Conservation (phyloP, 148 eudicot genomes). For the Amaranthus hypochondriacus region DNA sequence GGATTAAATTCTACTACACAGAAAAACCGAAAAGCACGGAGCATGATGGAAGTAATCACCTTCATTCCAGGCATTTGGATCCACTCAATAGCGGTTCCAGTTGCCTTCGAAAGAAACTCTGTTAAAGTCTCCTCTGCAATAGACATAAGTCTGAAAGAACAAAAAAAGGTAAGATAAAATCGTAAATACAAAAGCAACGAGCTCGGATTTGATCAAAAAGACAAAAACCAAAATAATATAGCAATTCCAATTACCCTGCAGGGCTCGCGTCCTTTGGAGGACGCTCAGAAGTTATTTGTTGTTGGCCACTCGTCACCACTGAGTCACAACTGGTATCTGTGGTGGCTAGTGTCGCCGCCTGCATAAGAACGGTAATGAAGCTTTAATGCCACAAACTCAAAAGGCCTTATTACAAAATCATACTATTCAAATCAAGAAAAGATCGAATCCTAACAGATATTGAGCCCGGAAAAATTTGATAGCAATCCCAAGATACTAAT, state of each 20-base stretch:
- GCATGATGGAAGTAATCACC: constrained; percentile 22
- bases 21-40: neutral
- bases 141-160: constrained; percentile 37
- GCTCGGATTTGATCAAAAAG: neutral
- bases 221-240: neutral
- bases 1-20: no score
- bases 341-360: constrained; percentile 33
- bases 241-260: constrained; percentile 29
- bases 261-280: constrained; percentile 32
- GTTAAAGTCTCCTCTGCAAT: constrained; percentile 50
- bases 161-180: neutral
- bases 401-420: neutral
- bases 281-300: constrained; percentile 34
- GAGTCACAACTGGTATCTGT: constrained; percentile 44
- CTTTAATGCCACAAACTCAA: constrained; percentile 7
- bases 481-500: no score
- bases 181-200: constrained; percentile 1
- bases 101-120: constrained; percentile 59
- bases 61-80: constrained; percentile 59
- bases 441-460: no score
- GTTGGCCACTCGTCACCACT: constrained; percentile 46
- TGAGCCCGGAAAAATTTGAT: no score
- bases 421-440: no score
- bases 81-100: constrained; percentile 64
- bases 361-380: constrained; percentile 4